Percentiles rank a stretch among this genome's conserved stretches.
These are phyloP conservation scores for Leishmania tarentolae DNA, from an alignment of 208 protist genomes.

Conservation along the genomic window DNA sequence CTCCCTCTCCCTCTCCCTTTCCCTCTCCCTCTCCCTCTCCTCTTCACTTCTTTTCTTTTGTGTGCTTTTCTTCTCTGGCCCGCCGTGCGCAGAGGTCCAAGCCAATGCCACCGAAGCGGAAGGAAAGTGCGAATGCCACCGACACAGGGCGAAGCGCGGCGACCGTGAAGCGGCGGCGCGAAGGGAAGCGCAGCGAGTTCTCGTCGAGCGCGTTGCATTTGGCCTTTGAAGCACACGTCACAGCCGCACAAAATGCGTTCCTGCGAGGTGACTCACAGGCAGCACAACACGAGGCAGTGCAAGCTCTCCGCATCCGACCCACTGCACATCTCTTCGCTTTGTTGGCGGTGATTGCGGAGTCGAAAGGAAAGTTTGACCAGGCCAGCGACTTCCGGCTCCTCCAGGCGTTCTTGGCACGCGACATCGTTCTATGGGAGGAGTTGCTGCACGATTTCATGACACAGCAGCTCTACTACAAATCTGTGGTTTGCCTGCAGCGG, in stretches of 20 bases:
- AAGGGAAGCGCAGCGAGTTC: slow-evolving; percentile 48
- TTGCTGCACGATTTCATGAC: slow-evolving; percentile 85
- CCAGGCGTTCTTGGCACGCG: slow-evolving; percentile 84
- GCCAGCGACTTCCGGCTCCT: slow-evolving; percentile 87
- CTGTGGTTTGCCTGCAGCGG: slow-evolving; percentile 84
- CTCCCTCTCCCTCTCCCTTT: neutral
- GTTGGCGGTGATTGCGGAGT: slow-evolving; percentile 80
- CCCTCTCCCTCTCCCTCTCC: neutral
- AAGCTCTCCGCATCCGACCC: slow-evolving; percentile 79
- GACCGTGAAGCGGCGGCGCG: slow-evolving; percentile 30
- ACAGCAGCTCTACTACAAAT: slow-evolving; percentile 85
- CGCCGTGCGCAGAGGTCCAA: neutral
- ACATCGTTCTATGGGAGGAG: slow-evolving; percentile 84
- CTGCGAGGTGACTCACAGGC: slow-evolving; percentile 52
- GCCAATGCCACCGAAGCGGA: slow-evolving; percentile 8
- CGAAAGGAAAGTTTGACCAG: slow-evolving; percentile 77
- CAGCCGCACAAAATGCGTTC: slow-evolving; percentile 70
- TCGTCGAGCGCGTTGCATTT: slow-evolving; percentile 45
- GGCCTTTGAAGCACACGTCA: slow-evolving; percentile 69
- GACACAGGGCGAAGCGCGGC: slow-evolving; percentile 8
- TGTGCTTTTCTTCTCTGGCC: neutral
- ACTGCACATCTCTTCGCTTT: slow-evolving; percentile 84
- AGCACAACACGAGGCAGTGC: slow-evolving; percentile 67
- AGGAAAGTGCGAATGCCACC: neutral
- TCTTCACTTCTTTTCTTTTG: neutral